A percentile compares a stretch with the other conserved stretches of the same genome.
phyloP scores from a whole-genome alignment of 768 basidiomycete genomes.

The Gymnopilus junonius region DNA sequence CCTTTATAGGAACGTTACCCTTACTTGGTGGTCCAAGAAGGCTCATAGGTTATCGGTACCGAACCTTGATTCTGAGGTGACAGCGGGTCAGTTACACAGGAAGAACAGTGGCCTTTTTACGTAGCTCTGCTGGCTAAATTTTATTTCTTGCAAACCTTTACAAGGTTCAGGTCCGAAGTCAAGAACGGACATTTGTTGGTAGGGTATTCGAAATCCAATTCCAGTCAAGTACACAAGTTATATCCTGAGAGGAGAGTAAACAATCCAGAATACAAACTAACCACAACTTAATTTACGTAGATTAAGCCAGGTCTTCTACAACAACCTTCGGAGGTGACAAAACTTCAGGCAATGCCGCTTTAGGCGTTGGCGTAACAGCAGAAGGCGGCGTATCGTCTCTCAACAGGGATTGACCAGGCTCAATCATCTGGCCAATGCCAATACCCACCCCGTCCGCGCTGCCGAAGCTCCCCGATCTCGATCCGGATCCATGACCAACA shows the following conservation, averaged over 20 bases:
- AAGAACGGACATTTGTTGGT: too few species aligned
- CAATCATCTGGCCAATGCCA: not conserved
- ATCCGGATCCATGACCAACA: not conserved
- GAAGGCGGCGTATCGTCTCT: not conserved
- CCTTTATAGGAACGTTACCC: too few species aligned
- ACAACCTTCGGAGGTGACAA: slow-evolving; percentile 1
- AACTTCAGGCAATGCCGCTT: not conserved
- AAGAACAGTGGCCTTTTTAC: too few species aligned
- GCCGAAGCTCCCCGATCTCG: not conserved
- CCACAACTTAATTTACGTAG: not conserved
- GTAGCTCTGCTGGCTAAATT: too few species aligned
- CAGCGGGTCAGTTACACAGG: too few species aligned
- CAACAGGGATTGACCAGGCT: not conserved
- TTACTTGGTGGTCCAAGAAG: too few species aligned
- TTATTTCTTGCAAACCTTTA: too few species aligned
- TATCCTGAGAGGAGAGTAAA: not conserved
- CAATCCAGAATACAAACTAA: not conserved
- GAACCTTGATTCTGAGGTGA: too few species aligned
- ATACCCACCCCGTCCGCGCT: slow-evolving; percentile 1
- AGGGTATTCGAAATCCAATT: too few species aligned
- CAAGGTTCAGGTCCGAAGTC: too few species aligned
- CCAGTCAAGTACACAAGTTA: too few species aligned
- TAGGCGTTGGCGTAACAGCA: not conserved
- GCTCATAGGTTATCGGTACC: too few species aligned
- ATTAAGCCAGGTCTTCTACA: not conserved